Conservation (phyloP, 257 asterid species). For the Solanum bulbocastanum region DNA sequence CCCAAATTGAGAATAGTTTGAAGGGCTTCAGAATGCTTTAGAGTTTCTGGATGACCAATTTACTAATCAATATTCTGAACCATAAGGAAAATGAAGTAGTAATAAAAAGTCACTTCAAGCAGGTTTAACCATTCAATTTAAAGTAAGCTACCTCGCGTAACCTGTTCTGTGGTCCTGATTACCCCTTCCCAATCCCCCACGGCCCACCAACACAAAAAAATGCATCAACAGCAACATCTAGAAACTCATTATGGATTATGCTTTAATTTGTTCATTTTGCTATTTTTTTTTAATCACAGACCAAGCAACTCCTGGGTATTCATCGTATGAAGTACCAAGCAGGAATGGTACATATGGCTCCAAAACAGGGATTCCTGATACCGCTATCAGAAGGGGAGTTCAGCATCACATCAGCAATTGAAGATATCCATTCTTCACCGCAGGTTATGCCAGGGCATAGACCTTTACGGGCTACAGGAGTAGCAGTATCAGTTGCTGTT, state of each 20-base stretch:
- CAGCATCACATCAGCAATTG: slow-evolving; percentile 72
- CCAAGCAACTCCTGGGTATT: slow-evolving; percentile 55
- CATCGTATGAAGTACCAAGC: slow-evolving; percentile 41
- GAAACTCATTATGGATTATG: background rate
- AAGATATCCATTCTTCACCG: slow-evolving; percentile 56
- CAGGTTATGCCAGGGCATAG: slow-evolving; percentile 53
- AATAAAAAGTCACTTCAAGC: background rate
- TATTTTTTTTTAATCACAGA: slow-evolving; percentile 32
- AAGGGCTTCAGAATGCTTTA: background rate
- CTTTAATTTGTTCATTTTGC: background rate
- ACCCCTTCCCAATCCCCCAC: background rate
- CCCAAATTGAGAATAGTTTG: background rate
- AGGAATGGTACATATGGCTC: slow-evolving; percentile 43
- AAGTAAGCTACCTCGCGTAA: background rate
- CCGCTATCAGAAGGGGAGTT: slow-evolving; percentile 82
- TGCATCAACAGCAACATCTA: background rate
- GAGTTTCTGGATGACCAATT: background rate
- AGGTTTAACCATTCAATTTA: background rate
- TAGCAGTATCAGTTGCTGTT: slow-evolving; percentile 81
- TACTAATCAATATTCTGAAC: background rate
- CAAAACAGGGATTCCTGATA: slow-evolving; percentile 60
- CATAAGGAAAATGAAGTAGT: background rate
- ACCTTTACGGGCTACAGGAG: slow-evolving; percentile 75
- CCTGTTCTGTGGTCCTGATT: background rate
- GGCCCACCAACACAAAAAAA: background rate